These are phyloP conservation scores for Thalassiosira livingstoniorum DNA, from an alignment of 352 stramenopile genomes.

Conservation along the genomic window DNA sequence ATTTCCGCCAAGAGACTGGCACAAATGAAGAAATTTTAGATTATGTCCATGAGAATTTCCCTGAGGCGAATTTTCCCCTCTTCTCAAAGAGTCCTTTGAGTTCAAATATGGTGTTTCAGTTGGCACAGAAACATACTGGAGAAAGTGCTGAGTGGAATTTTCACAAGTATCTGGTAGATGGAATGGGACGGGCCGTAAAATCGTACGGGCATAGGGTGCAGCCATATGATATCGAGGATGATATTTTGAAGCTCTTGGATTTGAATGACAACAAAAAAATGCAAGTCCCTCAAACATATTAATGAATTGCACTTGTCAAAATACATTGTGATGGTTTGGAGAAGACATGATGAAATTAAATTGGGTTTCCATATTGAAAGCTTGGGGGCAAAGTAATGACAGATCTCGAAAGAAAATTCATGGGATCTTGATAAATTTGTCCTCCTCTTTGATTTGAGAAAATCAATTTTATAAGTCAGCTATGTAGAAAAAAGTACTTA, in stretches of 20 bases:
- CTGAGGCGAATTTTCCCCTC: slow-evolving; percentile 68
- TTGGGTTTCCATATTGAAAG: no score
- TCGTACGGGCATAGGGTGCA: slow-evolving; percentile 67
- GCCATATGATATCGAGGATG: slow-evolving; percentile 64
- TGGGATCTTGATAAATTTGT: not conserved
- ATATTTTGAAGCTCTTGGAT: slow-evolving; percentile 72
- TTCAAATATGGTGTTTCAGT: slow-evolving; percentile 72
- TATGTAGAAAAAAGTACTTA: not conserved
- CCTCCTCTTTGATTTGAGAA: not conserved
- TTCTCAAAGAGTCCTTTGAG: slow-evolving; percentile 62
- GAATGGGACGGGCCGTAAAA: slow-evolving; percentile 66
- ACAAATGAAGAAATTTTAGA: slow-evolving; percentile 72
- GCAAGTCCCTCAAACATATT: slow-evolving; percentile 26
- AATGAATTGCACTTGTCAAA: not conserved
- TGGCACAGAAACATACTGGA: slow-evolving; percentile 48
- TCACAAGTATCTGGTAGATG: slow-evolving; percentile 81
- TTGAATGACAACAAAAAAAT: slow-evolving; percentile 32
- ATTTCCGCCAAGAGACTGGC: slow-evolving; percentile 80
- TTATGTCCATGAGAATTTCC: slow-evolving; percentile 69
- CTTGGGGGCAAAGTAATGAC: slow-evolving; percentile 2
- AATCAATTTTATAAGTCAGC: not conserved
- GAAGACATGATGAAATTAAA: no score
- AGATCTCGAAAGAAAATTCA: slow-evolving; percentile 4
- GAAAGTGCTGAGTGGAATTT: slow-evolving; percentile 74
- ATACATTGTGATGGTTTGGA: not conserved